These are phyloP conservation scores for Glomus cerebriforme DNA, from an alignment of 192 early-diverging fungal species.

Conservation along the genomic window DNA sequence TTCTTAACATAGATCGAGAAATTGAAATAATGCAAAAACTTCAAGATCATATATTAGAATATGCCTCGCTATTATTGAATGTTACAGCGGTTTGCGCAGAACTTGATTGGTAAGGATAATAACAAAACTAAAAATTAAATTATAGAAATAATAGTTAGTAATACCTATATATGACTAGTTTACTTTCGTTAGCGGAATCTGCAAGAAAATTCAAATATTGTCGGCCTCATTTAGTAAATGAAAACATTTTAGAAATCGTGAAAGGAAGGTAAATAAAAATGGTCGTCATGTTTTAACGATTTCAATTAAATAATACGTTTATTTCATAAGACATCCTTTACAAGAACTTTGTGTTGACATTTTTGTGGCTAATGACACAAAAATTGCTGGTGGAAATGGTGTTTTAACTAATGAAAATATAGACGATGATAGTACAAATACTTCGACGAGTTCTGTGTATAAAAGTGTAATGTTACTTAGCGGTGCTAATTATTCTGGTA, in stretches of 20 bases:
- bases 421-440: background rate
- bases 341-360: slow-evolving; percentile 56
- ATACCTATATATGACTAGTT: slow-evolving; percentile 35
- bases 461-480: slow-evolving; percentile 66
- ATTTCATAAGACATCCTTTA: slow-evolving; percentile 61
- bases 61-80: slow-evolving; percentile 41
- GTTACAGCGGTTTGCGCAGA: slow-evolving; percentile 54
- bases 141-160: too few relatives aligned
- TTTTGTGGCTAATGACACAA: slow-evolving; percentile 76
- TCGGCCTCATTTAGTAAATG: slow-evolving; percentile 56
- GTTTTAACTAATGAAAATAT: background rate
- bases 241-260: slow-evolving; percentile 58
- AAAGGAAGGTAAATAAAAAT: slow-evolving; percentile 61
- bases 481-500: slow-evolving; percentile 86
- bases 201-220: slow-evolving; percentile 58
- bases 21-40: slow-evolving; percentile 79
- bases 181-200: slow-evolving; percentile 63
- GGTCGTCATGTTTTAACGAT: slow-evolving; percentile 33
- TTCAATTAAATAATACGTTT: slow-evolving; percentile 37
- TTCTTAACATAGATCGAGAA: slow-evolving; percentile 66
- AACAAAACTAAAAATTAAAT: background rate
- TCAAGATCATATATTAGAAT: slow-evolving; percentile 55
- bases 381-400: slow-evolving; percentile 45
- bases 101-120: slow-evolving; percentile 67
- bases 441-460: background rate